phyloP scores from a whole-genome alignment of 495 filamentous ascomycete genomes.

The Podospora pseudocomata region DNA sequence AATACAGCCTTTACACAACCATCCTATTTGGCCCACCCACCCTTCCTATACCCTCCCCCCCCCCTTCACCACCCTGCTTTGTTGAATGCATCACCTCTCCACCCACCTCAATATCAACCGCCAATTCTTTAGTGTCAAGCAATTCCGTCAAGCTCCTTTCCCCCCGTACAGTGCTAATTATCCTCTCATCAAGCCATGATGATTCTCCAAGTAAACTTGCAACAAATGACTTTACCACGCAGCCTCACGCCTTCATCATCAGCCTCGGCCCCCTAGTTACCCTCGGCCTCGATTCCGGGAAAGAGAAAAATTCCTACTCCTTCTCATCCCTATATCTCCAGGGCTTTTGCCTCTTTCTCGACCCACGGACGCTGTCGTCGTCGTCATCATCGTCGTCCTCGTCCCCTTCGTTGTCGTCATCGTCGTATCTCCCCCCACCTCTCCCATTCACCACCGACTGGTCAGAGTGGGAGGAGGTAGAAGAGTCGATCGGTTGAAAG shows the following conservation, averaged over 20 bases:
- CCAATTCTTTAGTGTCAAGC: neutral
- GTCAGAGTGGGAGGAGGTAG: neutral
- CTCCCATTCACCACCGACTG: neutral
- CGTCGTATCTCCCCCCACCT: neutral
- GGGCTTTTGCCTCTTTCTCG: constrained; percentile 28
- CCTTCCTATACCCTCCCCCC: neutral
- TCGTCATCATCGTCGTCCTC: constrained; percentile 22
- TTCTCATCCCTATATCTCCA: constrained; percentile 25
- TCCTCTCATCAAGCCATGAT: neutral
- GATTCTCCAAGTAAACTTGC: neutral
- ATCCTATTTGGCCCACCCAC: neutral
- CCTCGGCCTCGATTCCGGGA: neutral
- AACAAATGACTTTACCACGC: neutral
- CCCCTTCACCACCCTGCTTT: neutral
- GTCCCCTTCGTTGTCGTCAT: constrained; percentile 5
- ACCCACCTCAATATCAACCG: neutral
- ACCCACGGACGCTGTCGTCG: constrained; percentile 10
- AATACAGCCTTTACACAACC: neutral
- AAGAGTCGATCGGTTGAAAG: constrained; percentile 21
- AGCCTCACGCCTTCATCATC: neutral
- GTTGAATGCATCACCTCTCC: neutral
- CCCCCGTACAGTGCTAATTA: neutral
- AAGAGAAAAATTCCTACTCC: constrained; percentile 20
- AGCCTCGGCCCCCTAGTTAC: neutral
- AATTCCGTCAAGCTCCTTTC: neutral